Percentiles rank a stretch among this genome's conserved stretches.
Evolutionary conservation across 768 basidiomycete genomes (phyloP).

Genomic region (Rubroboletus satanas): DNA sequence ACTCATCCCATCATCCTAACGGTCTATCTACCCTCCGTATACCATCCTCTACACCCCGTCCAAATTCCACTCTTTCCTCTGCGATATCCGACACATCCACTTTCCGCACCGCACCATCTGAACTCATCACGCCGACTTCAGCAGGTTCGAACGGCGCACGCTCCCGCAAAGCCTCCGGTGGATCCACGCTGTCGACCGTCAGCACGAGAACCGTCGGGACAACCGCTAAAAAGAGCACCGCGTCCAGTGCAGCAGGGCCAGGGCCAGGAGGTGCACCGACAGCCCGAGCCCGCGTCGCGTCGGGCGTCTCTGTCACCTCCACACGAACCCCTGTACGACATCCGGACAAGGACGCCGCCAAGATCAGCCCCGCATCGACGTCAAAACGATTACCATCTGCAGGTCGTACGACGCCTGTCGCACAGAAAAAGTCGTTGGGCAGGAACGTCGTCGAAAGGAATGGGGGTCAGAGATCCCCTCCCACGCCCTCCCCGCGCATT

Average conservation of each 20-base stretch:
- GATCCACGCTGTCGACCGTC: slow-evolving; percentile 29
- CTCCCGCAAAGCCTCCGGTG: slow-evolving; percentile 28
- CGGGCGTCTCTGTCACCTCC: slow-evolving; percentile 26
- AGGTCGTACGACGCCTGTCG: slow-evolving; percentile 22
- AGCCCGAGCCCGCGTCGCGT: slow-evolving; percentile 21
- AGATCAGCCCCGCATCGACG: slow-evolving; percentile 19
- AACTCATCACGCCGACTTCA: slow-evolving; percentile 28
- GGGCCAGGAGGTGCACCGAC: slow-evolving; percentile 9
- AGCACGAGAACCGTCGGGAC: slow-evolving; percentile 33
- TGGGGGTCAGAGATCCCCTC: slow-evolving; percentile 11
- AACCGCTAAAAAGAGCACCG: slow-evolving; percentile 10
- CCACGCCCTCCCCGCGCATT: slow-evolving; percentile 16
- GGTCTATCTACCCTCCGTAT: slow-evolving; percentile 30
- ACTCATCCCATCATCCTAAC: slow-evolving; percentile 17
- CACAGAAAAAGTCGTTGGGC: slow-evolving; percentile 18
- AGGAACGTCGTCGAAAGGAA: slow-evolving; percentile 13
- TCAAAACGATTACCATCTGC: slow-evolving; percentile 21
- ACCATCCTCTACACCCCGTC: slow-evolving; percentile 26
- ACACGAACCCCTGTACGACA: slow-evolving; percentile 26
- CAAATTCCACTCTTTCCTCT: slow-evolving; percentile 28
- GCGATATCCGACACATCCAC: slow-evolving; percentile 29
- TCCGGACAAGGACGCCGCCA: slow-evolving; percentile 19
- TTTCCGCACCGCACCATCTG: slow-evolving; percentile 31
- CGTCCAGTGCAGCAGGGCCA: neutral
- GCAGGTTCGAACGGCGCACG: slow-evolving; percentile 21